These are phyloP conservation scores for Vitis amurensis DNA, from an alignment of 164 flowering plant genomes.

Conservation along the genomic window DNA sequence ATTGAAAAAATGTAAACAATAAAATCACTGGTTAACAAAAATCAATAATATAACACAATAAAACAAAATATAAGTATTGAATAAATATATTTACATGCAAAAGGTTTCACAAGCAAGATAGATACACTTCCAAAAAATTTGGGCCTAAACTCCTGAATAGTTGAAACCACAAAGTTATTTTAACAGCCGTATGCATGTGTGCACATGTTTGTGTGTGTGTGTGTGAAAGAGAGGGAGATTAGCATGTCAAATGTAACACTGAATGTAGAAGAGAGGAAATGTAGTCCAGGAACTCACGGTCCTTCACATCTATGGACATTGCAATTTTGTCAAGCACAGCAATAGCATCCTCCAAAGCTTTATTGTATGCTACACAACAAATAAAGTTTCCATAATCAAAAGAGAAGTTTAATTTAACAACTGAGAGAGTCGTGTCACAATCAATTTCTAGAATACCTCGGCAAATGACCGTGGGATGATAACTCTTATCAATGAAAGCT, in stretches of 20 bases:
- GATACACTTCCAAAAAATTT: too few relatives aligned
- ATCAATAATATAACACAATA: too few relatives aligned
- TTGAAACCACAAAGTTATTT: too few relatives aligned
- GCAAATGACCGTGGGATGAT: constrained; percentile 92
- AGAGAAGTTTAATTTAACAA: background rate
- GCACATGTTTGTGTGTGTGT: too few relatives aligned
- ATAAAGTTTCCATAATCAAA: background rate
- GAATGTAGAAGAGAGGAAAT: background rate
- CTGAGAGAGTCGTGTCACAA: background rate
- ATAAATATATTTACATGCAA: too few relatives aligned
- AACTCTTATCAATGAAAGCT: constrained; percentile 82
- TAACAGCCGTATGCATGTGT: too few relatives aligned
- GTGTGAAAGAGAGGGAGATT: too few relatives aligned
- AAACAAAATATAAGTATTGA: too few relatives aligned
- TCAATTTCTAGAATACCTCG: constrained; percentile 50
- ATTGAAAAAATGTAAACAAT: too few relatives aligned
- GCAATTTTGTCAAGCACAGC: constrained; percentile 92
- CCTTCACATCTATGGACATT: constrained; percentile 68
- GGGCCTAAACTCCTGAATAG: too few relatives aligned
- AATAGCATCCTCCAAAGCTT: constrained; percentile 92
- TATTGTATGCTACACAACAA: constrained; percentile 63
- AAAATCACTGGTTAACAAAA: too few relatives aligned
- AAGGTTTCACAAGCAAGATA: too few relatives aligned
- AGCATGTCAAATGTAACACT: background rate
- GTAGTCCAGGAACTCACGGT: constrained; percentile 55